Conservation (phyloP, 2,329 filamentous ascomycete genomes). For the Rhinocladiella mackenziei region DNA sequence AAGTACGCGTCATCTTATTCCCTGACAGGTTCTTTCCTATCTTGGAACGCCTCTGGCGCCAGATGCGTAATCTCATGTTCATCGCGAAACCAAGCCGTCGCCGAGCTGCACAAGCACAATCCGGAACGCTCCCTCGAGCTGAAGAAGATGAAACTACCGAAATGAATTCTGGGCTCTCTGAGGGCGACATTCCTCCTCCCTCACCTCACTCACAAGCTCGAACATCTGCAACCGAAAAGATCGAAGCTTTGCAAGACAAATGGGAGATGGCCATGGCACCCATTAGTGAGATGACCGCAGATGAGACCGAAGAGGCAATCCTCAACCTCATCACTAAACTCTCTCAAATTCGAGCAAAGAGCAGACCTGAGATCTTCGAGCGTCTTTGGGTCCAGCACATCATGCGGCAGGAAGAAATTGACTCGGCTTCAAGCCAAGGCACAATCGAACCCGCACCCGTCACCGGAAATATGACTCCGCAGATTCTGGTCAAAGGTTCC, state of each 20-base stretch:
- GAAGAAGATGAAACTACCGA: too few species aligned
- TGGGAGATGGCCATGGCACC: neutral
- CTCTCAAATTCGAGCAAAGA: conserved; percentile 9
- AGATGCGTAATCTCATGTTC: conserved; percentile 25
- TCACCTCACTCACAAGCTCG: too few species aligned
- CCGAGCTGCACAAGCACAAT: too few species aligned
- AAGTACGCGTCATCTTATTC: neutral
- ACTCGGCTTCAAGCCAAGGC: neutral
- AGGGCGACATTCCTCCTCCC: too few species aligned
- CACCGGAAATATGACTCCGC: too few species aligned
- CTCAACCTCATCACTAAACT: conserved; percentile 15
- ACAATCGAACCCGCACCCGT: too few species aligned
- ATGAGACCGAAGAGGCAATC: conserved; percentile 17
- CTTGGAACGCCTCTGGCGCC: conserved; percentile 17
- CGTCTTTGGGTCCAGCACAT: conserved; percentile 15
- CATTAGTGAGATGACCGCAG: conserved; percentile 7
- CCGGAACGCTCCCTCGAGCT: too few species aligned
- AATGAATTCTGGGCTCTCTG: too few species aligned
- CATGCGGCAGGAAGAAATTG: conserved; percentile 19
- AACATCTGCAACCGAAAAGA: too few species aligned
- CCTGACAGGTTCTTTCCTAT: conserved; percentile 18
- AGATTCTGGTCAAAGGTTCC: too few species aligned
- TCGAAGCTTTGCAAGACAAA: neutral
- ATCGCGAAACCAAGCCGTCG: conserved; percentile 1
- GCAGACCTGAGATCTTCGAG: conserved; percentile 16